Percentiles rank a stretch among this genome's conserved stretches.
Conservation (phyloP, 106 monocot species). For the Cymbidium sinense region DNA sequence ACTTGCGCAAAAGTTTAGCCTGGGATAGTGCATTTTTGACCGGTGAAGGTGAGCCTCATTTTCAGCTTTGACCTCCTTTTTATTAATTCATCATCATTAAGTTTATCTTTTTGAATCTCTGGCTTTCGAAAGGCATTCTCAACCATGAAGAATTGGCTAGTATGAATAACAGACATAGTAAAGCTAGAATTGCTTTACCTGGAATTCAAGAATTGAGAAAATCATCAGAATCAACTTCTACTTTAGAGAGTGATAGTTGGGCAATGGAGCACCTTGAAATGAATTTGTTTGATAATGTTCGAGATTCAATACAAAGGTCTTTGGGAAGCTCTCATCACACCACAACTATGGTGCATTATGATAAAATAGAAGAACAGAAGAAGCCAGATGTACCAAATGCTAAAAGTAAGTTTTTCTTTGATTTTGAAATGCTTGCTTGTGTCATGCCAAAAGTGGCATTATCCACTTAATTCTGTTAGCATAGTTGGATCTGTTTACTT, state of each 20-base stretch:
- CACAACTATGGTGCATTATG: not conserved
- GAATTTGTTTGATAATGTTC: conserved; percentile 58
- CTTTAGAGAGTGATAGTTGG: conserved; percentile 47
- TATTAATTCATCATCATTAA: not conserved
- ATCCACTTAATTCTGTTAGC: not conserved
- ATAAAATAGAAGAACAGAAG: conserved; percentile 1
- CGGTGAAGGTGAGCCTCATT: conserved; percentile 49
- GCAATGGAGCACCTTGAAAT: conserved; percentile 53
- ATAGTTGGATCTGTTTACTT: conserved; percentile 1
- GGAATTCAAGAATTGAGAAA: conserved; percentile 51
- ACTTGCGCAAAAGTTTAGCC: conserved; percentile 78
- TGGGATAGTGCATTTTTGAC: conserved; percentile 90
- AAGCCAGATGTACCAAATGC: not conserved
- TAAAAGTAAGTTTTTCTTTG: not conserved
- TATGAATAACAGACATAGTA: conserved; percentile 49
- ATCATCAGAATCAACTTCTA: conserved; percentile 63
- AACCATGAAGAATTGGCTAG: conserved; percentile 68
- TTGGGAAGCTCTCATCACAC: conserved; percentile 21
- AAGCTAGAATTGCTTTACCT: conserved; percentile 29
- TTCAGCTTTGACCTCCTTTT: not conserved
- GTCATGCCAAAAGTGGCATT: not conserved
- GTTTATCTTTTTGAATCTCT: not conserved
- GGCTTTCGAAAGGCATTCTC: conserved; percentile 57
- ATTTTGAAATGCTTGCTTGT: not conserved
- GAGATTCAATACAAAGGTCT: conserved; percentile 54